phyloP scores from a whole-genome alignment of 768 basidiomycete species.

The Megacollybia marginata region DNA sequence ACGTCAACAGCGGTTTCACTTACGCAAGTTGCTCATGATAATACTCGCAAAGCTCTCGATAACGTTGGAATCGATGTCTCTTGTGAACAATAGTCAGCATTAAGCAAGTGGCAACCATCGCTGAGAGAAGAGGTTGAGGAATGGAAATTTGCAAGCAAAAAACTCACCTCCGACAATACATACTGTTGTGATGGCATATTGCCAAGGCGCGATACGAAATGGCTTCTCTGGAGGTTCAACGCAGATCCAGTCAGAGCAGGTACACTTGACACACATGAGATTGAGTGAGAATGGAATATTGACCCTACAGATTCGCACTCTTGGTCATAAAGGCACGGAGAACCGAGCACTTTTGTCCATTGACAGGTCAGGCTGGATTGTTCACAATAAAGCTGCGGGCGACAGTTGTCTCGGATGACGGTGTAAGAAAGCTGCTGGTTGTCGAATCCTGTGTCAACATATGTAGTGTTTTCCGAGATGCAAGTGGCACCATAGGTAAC shows the following conservation, averaged over 20 bases:
- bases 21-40: slow-evolving; percentile 41
- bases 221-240: slow-evolving; percentile 29
- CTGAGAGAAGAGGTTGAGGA: slow-evolving; percentile 13
- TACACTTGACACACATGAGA: slow-evolving; percentile 14
- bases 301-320: slow-evolving; percentile 42
- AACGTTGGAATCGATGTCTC: slow-evolving; percentile 27
- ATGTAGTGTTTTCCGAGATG: slow-evolving; percentile 43
- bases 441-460: slow-evolving; percentile 35
- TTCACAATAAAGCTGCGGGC: slow-evolving; percentile 48
- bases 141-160: not conserved
- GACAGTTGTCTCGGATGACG: slow-evolving; percentile 55
- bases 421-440: slow-evolving; percentile 36
- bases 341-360: slow-evolving; percentile 32
- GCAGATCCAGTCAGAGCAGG: slow-evolving; percentile 24
- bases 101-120: slow-evolving; percentile 27
- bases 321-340: slow-evolving; percentile 40
- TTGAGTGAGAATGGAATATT: not conserved
- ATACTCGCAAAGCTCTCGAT: slow-evolving; percentile 37
- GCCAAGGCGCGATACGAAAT: slow-evolving; percentile 32
- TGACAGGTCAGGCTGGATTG: slow-evolving; percentile 34
- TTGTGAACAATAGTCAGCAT: slow-evolving; percentile 34
- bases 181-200: slow-evolving; percentile 29
- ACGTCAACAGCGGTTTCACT: not conserved
- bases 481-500: slow-evolving; percentile 45
- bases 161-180: slow-evolving; percentile 32